These are phyloP conservation scores for Kodamaea suecica DNA, from an alignment of 1,139 yeast species.

Conservation along the genomic window DNA sequence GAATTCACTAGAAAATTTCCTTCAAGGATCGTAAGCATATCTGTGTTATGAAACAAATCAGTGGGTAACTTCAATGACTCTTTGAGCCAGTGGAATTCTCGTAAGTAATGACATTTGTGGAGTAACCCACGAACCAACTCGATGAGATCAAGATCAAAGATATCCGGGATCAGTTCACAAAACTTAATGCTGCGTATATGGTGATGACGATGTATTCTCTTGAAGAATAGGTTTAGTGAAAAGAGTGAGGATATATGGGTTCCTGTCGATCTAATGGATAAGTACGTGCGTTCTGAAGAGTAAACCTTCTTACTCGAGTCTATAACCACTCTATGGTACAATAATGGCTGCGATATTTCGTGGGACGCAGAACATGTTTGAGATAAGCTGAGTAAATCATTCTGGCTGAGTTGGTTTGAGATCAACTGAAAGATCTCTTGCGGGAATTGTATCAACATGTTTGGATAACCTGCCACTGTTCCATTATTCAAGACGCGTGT, in stretches of 20 bases:
- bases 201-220: conserved; percentile 5
- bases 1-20: conserved; percentile 10
- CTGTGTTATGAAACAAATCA: conserved; percentile 3
- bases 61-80: conserved; percentile 12
- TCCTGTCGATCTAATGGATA: conserved; percentile 7
- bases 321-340: conserved; percentile 12
- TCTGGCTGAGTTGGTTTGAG: conserved; percentile 12
- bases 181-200: conserved; percentile 11
- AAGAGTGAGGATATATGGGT: conserved; percentile 14
- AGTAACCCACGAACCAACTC: conserved; percentile 8
- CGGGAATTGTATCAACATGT: conserved; percentile 9
- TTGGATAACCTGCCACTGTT: background rate
- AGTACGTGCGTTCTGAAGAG: conserved; percentile 1
- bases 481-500: background rate
- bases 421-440: conserved; percentile 12
- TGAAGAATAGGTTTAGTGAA: conserved; percentile 16
- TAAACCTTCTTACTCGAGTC: conserved; percentile 14
- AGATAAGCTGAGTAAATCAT: conserved; percentile 13
- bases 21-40: conserved; percentile 8
- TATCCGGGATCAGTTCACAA: conserved; percentile 13
- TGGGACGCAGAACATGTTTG: conserved; percentile 11
- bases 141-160: conserved; percentile 10
- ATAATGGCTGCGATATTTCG: conserved; percentile 10
- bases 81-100: conserved; percentile 15
- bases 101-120: conserved; percentile 9